Evolutionary conservation across 148 eudicot species (phyloP).

Genomic region (Cornus controversa): DNA sequence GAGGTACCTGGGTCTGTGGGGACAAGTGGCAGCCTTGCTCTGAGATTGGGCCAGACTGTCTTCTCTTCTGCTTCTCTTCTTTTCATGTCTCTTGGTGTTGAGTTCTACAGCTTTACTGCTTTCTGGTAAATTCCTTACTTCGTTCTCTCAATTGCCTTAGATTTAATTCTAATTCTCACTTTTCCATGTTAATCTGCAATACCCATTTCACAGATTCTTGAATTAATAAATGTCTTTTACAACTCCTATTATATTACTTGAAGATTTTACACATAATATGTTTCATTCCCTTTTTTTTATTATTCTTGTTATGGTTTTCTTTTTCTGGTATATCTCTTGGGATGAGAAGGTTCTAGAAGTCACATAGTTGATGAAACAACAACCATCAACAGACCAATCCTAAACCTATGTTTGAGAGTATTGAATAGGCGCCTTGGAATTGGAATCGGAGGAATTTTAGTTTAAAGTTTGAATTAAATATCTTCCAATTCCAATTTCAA

Average conservation of each 20-base stretch:
- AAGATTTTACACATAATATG: no score
- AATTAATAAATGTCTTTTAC: no score
- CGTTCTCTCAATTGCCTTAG: no score
- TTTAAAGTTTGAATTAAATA: no score
- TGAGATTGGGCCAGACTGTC: conserved; percentile 52
- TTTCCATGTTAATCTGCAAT: background rate
- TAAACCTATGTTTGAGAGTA: no score
- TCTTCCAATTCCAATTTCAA: no score
- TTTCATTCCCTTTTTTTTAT: no score
- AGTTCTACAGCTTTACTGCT: conserved; percentile 57
- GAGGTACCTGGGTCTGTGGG: conserved; percentile 56
- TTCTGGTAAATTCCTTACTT: conserved; percentile 40
- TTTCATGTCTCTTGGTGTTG: conserved; percentile 55
- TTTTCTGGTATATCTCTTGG: background rate
- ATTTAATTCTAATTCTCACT: background rate
- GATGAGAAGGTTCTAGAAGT: background rate
- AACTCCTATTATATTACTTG: no score
- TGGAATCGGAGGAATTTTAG: no score
- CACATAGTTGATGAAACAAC: background rate
- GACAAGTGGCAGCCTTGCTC: conserved; percentile 42
- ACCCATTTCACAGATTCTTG: background rate
- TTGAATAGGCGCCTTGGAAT: no score
- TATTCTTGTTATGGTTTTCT: background rate
- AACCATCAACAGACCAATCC: background rate
- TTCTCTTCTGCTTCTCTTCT: conserved; percentile 48